Evolutionary conservation across 495 filamentous ascomycete genomes (phyloP).

Genomic region (Xylaria longipes): DNA sequence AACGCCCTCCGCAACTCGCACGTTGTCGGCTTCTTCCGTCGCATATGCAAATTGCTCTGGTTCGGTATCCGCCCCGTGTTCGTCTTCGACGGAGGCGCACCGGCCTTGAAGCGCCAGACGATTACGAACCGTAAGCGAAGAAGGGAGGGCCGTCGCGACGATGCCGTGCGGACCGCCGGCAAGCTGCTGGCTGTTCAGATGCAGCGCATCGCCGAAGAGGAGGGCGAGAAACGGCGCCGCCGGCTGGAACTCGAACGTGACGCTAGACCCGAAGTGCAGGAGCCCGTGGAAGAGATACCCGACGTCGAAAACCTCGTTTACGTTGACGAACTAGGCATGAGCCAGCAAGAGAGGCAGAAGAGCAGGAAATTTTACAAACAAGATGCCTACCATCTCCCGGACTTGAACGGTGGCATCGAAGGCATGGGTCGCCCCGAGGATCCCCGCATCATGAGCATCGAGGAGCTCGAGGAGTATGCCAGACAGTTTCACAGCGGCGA

Average conservation of each 20-base stretch:
- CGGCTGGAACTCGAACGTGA: slow-evolving; percentile 41
- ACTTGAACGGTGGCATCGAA: slow-evolving; percentile 74
- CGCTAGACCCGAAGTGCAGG: slow-evolving; percentile 43
- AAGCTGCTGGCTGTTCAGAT: slow-evolving; percentile 92
- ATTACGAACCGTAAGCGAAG: slow-evolving; percentile 78
- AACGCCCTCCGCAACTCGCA: slow-evolving; percentile 95
- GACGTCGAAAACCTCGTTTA: slow-evolving; percentile 76
- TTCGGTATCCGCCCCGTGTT: slow-evolving; percentile 97
- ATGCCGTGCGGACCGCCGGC: slow-evolving; percentile 89
- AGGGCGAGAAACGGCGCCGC: slow-evolving; percentile 67
- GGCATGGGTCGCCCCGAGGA: slow-evolving; percentile 91
- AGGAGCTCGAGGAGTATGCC: slow-evolving; percentile 92
- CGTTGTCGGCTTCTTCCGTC: slow-evolving; percentile 94
- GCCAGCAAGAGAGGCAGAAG: slow-evolving; percentile 71
- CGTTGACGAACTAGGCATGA: slow-evolving; percentile 86
- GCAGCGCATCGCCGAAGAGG: slow-evolving; percentile 85
- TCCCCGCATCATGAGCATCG: slow-evolving; percentile 90
- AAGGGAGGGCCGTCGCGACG: slow-evolving; percentile 87
- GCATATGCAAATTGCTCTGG: slow-evolving; percentile 96
- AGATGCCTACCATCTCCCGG: slow-evolving; percentile 92
- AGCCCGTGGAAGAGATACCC: slow-evolving; percentile 70
- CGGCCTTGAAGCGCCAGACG: slow-evolving; percentile 88
- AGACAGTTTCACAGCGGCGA: slow-evolving; percentile 90
- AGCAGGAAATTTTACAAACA: slow-evolving; percentile 84
- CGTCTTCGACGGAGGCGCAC: slow-evolving; percentile 96